Percentiles rank a stretch among this genome's conserved stretches.
Conservation (phyloP, 2,329 filamentous ascomycete species). For the Neofusicoccum kwambonambiense region DNA sequence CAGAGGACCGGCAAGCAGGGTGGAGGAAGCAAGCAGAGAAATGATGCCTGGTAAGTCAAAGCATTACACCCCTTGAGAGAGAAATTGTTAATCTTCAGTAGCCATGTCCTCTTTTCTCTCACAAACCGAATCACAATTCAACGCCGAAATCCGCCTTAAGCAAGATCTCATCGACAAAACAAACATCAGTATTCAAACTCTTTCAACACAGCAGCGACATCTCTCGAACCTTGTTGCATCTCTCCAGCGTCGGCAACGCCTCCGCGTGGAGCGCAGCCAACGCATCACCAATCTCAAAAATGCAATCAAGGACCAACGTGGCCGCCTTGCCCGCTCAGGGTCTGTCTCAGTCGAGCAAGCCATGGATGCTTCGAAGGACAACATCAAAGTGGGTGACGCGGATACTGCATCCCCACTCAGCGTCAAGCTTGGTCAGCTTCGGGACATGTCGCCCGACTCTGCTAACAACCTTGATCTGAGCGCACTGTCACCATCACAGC, state of each 20-base stretch:
- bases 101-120: constrained; percentile 81
- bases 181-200: constrained; percentile 76
- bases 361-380: constrained; percentile 49
- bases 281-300: constrained; percentile 76
- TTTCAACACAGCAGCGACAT: constrained; percentile 74
- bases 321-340: constrained; percentile 9
- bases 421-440: constrained; percentile 9
- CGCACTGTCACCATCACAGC: constrained; percentile 16
- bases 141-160: constrained; percentile 76
- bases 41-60: constrained; percentile 70
- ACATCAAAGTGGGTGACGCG: constrained; percentile 46
- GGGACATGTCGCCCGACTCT: constrained; percentile 28
- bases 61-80: not conserved
- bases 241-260: constrained; percentile 63
- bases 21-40: constrained; percentile 74
- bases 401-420: constrained; percentile 32
- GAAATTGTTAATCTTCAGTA: constrained; percentile 31
- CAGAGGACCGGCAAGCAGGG: constrained; percentile 43
- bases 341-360: constrained; percentile 13
- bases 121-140: constrained; percentile 76
- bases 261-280: constrained; percentile 63
- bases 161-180: constrained; percentile 80
- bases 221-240: constrained; percentile 72
- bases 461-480: constrained; percentile 29
- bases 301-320: constrained; percentile 69